A percentile compares a stretch with the other conserved stretches of the same genome.
Evolutionary conservation across 768 basidiomycete species (phyloP).

Genomic region (Suillus spraguei): DNA sequence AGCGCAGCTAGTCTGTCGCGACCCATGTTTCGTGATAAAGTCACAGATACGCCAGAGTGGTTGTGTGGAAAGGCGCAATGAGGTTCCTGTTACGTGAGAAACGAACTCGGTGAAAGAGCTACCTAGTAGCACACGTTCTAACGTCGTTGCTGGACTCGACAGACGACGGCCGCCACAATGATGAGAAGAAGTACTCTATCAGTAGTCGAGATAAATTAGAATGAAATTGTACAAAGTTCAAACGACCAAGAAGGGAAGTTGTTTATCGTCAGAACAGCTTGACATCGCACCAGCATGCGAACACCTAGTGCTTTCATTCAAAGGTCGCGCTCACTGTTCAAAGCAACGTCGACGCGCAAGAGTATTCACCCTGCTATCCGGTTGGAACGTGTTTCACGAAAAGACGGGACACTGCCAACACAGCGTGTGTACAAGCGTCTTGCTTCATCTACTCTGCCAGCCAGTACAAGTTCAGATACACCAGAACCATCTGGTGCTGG

Average conservation of each 20-base stretch:
- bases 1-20: slow-evolving; percentile 80
- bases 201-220: background rate
- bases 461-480: slow-evolving; percentile 1
- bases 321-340: slow-evolving; percentile 35
- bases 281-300: slow-evolving; percentile 31
- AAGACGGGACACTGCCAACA: slow-evolving; percentile 21
- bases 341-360: slow-evolving; percentile 24
- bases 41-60: slow-evolving; percentile 1
- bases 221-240: background rate
- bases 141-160: background rate
- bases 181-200: background rate
- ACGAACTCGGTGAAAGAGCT: background rate
- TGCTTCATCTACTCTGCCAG: slow-evolving; percentile 9
- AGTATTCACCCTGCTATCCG: slow-evolving; percentile 26
- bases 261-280: background rate
- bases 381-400: slow-evolving; percentile 24
- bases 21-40: slow-evolving; percentile 45
- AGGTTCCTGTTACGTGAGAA: slow-evolving; percentile 5
- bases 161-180: background rate
- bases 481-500: background rate
- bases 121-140: background rate
- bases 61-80: background rate
- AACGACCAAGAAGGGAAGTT: slow-evolving; percentile 1
- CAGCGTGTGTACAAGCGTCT: slow-evolving; percentile 16
- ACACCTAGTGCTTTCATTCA: slow-evolving; percentile 36